Conservation (phyloP, 2,329 filamentous ascomycete species). For the Ophiostoma sp. region DNA sequence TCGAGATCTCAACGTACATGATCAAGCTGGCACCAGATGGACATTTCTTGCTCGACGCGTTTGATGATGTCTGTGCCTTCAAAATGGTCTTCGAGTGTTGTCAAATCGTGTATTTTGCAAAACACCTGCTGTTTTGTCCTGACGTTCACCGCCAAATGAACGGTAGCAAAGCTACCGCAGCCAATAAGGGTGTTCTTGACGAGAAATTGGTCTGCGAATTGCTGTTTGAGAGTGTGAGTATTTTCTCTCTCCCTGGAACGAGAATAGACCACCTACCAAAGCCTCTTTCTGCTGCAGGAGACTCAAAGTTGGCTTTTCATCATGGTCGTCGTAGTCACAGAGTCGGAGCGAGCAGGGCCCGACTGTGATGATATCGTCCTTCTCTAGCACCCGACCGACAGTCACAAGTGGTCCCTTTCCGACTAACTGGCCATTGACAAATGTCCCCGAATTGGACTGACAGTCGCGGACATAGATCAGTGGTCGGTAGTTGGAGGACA, state of each 20-base stretch:
- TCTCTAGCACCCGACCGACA: constrained; percentile 49
- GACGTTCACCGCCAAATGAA: constrained; percentile 56
- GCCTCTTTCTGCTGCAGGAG: constrained; percentile 39
- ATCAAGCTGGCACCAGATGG: constrained; percentile 54
- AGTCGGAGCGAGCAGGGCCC: constrained; percentile 41
- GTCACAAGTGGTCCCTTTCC: constrained; percentile 43
- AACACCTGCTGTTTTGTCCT: constrained; percentile 60
- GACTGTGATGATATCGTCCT: constrained; percentile 52
- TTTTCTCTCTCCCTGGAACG: background rate
- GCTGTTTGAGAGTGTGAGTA: constrained; percentile 33
- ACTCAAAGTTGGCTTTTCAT: constrained; percentile 30
- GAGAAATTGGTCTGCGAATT: constrained; percentile 49
- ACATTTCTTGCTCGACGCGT: constrained; percentile 50
- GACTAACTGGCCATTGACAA: constrained; percentile 50
- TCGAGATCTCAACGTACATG: constrained; percentile 46
- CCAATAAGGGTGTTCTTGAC: constrained; percentile 55
- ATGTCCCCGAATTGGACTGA: constrained; percentile 55
- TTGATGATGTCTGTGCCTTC: constrained; percentile 34
- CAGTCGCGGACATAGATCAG: constrained; percentile 58
- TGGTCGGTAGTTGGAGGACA: constrained; percentile 25
- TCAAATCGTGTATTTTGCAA: constrained; percentile 65
- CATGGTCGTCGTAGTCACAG: constrained; percentile 32
- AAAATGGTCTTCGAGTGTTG: constrained; percentile 32
- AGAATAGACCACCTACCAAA: constrained; percentile 32
- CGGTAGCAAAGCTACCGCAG: constrained; percentile 52